Base-by-base conservation (phyloP, 768 basidiomycete genomes). In the Collybia sordida region DNA sequence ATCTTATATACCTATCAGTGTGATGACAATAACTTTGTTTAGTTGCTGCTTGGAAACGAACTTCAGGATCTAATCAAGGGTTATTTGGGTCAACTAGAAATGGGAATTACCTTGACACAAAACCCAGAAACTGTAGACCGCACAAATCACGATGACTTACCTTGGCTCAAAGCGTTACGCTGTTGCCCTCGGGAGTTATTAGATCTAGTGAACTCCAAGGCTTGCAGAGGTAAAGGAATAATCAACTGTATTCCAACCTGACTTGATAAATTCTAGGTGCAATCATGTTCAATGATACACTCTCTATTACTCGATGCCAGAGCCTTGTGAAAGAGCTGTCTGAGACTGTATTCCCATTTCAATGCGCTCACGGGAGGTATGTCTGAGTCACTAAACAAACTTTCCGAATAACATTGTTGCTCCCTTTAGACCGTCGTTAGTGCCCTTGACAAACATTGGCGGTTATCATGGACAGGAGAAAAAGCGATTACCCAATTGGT, bases 341-440 rank as follows among this genome's bases (percentile, higher is more conserved):
- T 7, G 64, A 77, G 53, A 92, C 93, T 2, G 75, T 78, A 3
- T 88, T 91, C 59, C 95, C 96, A 1, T 98, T 97, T 68, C 91
- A 92, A 64, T 99, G 97, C 69, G 97, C 97, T 25, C 97, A 99
- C 68, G 97, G 96, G 63, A 78, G 90, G 90, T 88, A 51, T 38
- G 68, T 63, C 41, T 27, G 25, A 42, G 28, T 44, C 47, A 21
- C 44, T 56, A 31, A 44, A 45, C 21, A 42, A 50, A 19, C 15
- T 8, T 22, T 51, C 7, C 27, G 24, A 17, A 45, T 17, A 35
- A 4, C 5, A 23, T 47, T 12, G 9, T 40, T 6, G 22, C 25
- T 8, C 36, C 36, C 7, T 25, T 5, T 52, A 77, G 74, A 35
- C 74, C 74, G 19, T 73, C 73, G 50, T 59, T 75, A 53, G 65